These are phyloP conservation scores for Coemansia aciculifera DNA, from an alignment of 192 early-diverging fungal genomes.

Conservation along the genomic window DNA sequence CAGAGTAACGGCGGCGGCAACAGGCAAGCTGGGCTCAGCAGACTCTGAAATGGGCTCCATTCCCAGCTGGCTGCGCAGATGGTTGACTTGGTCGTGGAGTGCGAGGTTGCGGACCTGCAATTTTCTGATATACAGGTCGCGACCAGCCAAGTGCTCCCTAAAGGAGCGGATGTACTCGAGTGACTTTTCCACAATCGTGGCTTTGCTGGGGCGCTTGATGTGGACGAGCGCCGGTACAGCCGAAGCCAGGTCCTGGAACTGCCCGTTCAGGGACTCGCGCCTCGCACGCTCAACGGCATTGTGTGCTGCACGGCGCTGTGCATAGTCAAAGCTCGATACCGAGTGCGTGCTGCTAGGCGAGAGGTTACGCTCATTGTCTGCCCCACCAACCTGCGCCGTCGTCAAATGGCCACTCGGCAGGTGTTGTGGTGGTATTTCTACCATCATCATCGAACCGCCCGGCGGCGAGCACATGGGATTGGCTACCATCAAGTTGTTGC, in stretches of 20 bases:
- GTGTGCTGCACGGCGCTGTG: slow-evolving; percentile 73
- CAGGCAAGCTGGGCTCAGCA: slow-evolving; percentile 11
- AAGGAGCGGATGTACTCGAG: slow-evolving; percentile 64
- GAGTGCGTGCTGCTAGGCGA: slow-evolving; percentile 39
- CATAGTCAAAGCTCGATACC: slow-evolving; percentile 37
- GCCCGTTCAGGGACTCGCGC: slow-evolving; percentile 75
- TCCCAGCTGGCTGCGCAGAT: slow-evolving; percentile 59
- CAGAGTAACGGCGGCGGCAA: slow-evolving; percentile 1
- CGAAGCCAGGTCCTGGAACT: slow-evolving; percentile 81
- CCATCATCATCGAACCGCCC: slow-evolving; percentile 10
- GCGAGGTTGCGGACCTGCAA: slow-evolving; percentile 58
- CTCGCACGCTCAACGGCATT: slow-evolving; percentile 81
- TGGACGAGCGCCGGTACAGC: slow-evolving; percentile 72
- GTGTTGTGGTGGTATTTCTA: slow-evolving; percentile 11
- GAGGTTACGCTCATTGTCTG: slow-evolving; percentile 36
- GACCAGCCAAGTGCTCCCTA: slow-evolving; percentile 47
- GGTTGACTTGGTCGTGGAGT: slow-evolving; percentile 65
- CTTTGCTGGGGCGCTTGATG: slow-evolving; percentile 77
- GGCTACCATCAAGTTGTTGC: slow-evolving; percentile 14
- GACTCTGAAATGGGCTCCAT: slow-evolving; percentile 52
- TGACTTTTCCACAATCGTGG: slow-evolving; percentile 77
- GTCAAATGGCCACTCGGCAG: background rate
- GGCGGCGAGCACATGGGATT: slow-evolving; percentile 28
- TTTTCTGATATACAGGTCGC: slow-evolving; percentile 52
- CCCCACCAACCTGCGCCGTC: background rate